Conservation (phyloP, 345 rosid genomes). For the Eucalyptus regnans region DNA sequence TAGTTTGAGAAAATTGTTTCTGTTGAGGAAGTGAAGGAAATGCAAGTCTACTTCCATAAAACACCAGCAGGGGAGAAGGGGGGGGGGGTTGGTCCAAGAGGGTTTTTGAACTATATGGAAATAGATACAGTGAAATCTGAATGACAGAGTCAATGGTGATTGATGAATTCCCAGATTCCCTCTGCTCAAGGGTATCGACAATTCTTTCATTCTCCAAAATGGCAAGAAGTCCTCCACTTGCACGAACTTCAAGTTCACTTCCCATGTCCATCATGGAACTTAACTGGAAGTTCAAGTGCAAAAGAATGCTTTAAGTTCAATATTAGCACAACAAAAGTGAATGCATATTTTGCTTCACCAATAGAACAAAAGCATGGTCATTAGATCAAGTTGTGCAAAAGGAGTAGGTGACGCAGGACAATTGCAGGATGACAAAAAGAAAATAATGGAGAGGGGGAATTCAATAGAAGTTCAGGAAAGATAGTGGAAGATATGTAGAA, state of each 20-base stretch:
- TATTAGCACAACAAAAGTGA: not conserved
- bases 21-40: constrained; percentile 30
- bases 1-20: constrained; percentile 84
- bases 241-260: constrained; percentile 87
- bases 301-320: not conserved
- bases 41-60: not conserved
- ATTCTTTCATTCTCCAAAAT: constrained; percentile 89
- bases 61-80: not conserved
- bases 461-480: not conserved
- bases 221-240: constrained; percentile 95
- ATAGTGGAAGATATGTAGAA: not conserved
- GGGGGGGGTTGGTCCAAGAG: not conserved
- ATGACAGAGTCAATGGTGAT: constrained; percentile 66
- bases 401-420: not conserved
- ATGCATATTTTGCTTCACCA: not conserved
- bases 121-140: constrained; percentile 76
- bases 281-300: constrained; percentile 33
- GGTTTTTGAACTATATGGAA: not conserved
- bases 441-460: not conserved
- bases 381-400: not conserved
- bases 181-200: constrained; percentile 72
- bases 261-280: constrained; percentile 96
- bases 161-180: constrained; percentile 64
- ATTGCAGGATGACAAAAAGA: not conserved
- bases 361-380: not conserved